These are phyloP conservation scores for Saccharomyces pastorianus DNA, from an alignment of 1,139 yeast genomes.

Conservation along the genomic window DNA sequence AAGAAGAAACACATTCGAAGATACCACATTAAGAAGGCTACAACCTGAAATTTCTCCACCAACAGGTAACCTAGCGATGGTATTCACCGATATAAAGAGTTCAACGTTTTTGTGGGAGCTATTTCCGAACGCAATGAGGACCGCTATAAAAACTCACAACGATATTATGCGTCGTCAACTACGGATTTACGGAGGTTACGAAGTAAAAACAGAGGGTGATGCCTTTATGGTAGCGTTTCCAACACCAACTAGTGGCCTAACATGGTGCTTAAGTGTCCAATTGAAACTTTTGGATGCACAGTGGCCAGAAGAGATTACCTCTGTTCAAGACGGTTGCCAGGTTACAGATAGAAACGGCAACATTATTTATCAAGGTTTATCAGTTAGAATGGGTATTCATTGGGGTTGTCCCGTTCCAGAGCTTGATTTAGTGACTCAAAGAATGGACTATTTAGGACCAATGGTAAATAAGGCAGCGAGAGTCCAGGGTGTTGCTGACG, in stretches of 20 bases:
- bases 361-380: constrained; percentile 72
- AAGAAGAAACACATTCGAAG: constrained; percentile 54
- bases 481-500: constrained; percentile 91
- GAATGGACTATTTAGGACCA: constrained; percentile 99
- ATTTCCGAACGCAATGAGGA: constrained; percentile 88
- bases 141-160: constrained; percentile 92
- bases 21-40: constrained; percentile 69
- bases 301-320: constrained; percentile 92
- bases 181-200: constrained; percentile 92
- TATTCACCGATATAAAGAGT: constrained; percentile 92
- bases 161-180: constrained; percentile 89
- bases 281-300: constrained; percentile 74
- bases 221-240: constrained; percentile 98
- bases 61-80: constrained; percentile 87
- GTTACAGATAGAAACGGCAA: constrained; percentile 60
- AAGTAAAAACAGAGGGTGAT: constrained; percentile 98
- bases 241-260: constrained; percentile 77
- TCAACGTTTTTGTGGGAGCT: constrained; percentile 92
- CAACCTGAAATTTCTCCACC: constrained; percentile 96
- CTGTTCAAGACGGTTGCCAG: constrained; percentile 77
- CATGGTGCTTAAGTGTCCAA: constrained; percentile 94
- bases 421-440: constrained; percentile 82
- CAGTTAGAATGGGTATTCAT: constrained; percentile 96
- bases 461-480: constrained; percentile 95
- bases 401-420: constrained; percentile 98